Evolutionary conservation across 2,329 filamentous ascomycete species (phyloP).

Genomic region (Talaromyces sp.): DNA sequence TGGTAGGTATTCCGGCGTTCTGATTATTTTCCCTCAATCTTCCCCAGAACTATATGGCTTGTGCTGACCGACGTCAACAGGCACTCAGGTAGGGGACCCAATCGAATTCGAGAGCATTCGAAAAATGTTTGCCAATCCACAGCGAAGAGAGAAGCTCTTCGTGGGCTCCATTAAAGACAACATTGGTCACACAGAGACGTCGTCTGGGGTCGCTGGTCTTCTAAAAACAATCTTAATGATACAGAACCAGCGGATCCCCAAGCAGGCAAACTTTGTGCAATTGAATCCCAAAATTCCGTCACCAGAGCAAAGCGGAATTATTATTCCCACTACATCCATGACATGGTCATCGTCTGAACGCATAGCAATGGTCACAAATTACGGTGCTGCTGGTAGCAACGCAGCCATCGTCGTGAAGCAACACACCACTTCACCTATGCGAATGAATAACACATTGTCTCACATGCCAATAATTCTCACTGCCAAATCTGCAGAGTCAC

Average conservation of each 20-base stretch:
- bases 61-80: slow-evolving; percentile 35
- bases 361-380: neutral
- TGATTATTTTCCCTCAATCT: too few relatives aligned
- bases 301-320: slow-evolving; percentile 17
- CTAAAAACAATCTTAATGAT: slow-evolving; percentile 36
- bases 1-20: slow-evolving; percentile 30
- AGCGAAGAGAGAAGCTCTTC: slow-evolving; percentile 15
- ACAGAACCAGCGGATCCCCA: slow-evolving; percentile 32
- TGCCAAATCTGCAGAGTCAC: neutral
- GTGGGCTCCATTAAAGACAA: slow-evolving; percentile 35
- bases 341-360: slow-evolving; percentile 21
- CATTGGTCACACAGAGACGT: slow-evolving; percentile 36
- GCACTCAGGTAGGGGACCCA: slow-evolving; percentile 30
- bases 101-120: slow-evolving; percentile 19
- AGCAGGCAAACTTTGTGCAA: slow-evolving; percentile 32
- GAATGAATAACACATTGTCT: neutral
- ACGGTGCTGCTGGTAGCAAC: slow-evolving; percentile 5
- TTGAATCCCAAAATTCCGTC: slow-evolving; percentile 22
- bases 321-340: slow-evolving; percentile 20
- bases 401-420: neutral
- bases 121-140: neutral
- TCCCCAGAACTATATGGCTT: too few relatives aligned
- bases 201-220: slow-evolving; percentile 28
- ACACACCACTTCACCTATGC: neutral
- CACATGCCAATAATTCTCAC: neutral